Percentiles rank a stretch among this genome's conserved stretches.
Evolutionary conservation across 2,329 filamentous ascomycete genomes (phyloP).

Genomic region (Cercospora berteroae): DNA sequence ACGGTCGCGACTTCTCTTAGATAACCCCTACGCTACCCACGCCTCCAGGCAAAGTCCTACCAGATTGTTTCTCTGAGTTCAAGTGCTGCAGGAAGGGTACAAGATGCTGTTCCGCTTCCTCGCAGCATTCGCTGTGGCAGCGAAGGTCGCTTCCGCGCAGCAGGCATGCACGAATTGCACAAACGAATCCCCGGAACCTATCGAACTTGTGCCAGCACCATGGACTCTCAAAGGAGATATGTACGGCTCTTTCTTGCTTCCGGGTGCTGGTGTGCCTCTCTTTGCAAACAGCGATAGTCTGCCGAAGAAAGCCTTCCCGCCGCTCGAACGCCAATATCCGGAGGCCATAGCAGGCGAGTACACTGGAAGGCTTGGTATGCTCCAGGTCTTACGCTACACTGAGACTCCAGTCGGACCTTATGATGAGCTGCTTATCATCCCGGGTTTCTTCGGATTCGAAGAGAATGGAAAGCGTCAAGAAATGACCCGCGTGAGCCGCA

Average conservation of each 20-base stretch:
- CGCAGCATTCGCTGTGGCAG: neutral
- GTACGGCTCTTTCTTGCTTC: slow-evolving; percentile 18
- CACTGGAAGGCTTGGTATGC: slow-evolving; percentile 21
- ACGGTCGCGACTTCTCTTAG: neutral
- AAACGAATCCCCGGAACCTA: slow-evolving; percentile 22
- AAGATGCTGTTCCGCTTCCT: neutral
- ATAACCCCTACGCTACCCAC: neutral
- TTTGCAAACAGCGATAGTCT: neutral
- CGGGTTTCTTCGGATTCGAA: slow-evolving; percentile 21
- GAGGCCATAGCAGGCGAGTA: slow-evolving; percentile 16
- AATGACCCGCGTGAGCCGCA: slow-evolving; percentile 15
- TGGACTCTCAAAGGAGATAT: slow-evolving; percentile 23
- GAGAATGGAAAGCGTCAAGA: slow-evolving; percentile 6
- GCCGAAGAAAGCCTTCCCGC: slow-evolving; percentile 18
- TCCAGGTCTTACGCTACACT: slow-evolving; percentile 26
- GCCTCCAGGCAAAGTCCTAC: neutral
- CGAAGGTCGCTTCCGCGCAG: neutral
- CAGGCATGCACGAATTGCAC: slow-evolving; percentile 19
- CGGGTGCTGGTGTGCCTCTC: slow-evolving; percentile 11
- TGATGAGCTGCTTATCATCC: slow-evolving; percentile 26
- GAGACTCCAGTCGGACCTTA: slow-evolving; percentile 26
- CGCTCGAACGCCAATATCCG: slow-evolving; percentile 17
- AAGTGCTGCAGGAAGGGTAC: neutral
- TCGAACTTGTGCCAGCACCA: slow-evolving; percentile 13
- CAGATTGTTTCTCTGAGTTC: neutral